These are phyloP conservation scores for Botrytis byssoidea DNA, from an alignment of 2,329 filamentous ascomycete species.

Conservation along the genomic window DNA sequence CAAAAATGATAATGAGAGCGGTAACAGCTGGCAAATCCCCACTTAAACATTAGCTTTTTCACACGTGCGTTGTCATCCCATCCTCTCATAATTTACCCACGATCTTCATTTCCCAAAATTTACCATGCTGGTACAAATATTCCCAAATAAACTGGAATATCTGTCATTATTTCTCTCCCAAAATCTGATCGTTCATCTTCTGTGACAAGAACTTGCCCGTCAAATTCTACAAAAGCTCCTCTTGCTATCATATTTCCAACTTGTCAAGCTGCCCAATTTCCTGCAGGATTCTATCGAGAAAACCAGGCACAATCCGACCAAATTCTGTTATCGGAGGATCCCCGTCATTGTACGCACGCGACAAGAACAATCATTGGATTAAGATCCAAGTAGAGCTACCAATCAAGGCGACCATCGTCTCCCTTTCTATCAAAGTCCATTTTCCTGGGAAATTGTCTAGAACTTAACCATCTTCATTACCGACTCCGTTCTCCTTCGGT, in stretches of 20 bases:
- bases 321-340: slow-evolving; percentile 21
- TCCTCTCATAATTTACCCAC: slow-evolving; percentile 2
- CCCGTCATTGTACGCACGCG: slow-evolving; percentile 28
- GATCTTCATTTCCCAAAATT: slow-evolving; percentile 17
- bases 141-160: neutral
- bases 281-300: slow-evolving; percentile 12
- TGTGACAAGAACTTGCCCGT: neutral
- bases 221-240: neutral
- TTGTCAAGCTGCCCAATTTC: slow-evolving; percentile 3
- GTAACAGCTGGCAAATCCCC: slow-evolving; percentile 2
- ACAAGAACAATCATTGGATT: slow-evolving; percentile 32
- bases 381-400: slow-evolving; percentile 21
- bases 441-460: slow-evolving; percentile 5
- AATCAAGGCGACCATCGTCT: slow-evolving; percentile 24
- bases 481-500: slow-evolving; percentile 10
- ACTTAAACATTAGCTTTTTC: slow-evolving; percentile 16
- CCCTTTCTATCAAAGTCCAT: slow-evolving; percentile 8
- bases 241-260: slow-evolving; percentile 6
- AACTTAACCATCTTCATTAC: slow-evolving; percentile 1
- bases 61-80: slow-evolving; percentile 18
- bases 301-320: slow-evolving; percentile 13
- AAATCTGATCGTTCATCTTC: slow-evolving; percentile 3
- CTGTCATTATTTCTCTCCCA: slow-evolving; percentile 1
- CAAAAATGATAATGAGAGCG: neutral
- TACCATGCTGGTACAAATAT: slow-evolving; percentile 3